Evolutionary conservation across 148 eudicot genomes (phyloP).

Genomic region (Tetragonia tetragonoides): DNA sequence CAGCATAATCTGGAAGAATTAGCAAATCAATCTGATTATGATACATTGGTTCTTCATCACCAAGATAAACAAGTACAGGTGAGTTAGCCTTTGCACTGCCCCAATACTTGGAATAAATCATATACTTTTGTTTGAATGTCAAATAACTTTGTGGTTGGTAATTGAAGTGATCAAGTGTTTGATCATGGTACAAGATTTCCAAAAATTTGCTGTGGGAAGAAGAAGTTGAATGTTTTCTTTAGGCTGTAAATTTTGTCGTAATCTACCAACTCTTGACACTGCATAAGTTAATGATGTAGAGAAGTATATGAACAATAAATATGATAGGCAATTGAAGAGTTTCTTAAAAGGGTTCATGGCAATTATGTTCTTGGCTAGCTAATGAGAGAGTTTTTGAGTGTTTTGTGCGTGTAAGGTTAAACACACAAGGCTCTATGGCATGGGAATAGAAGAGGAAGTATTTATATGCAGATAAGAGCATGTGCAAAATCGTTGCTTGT

Average conservation of each 20-base stretch:
- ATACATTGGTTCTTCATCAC: constrained; percentile 24
- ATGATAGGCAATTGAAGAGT: background rate
- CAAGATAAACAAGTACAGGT: constrained; percentile 27
- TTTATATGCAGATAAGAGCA: no score
- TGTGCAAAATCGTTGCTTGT: no score
- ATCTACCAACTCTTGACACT: background rate
- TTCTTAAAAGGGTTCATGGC: constrained; percentile 12
- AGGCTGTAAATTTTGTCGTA: background rate
- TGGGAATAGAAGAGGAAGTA: no score
- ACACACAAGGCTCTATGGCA: no score
- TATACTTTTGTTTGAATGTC: constrained; percentile 27
- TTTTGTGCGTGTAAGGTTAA: no score
- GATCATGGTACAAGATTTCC: constrained; percentile 16
- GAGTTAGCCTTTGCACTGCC: constrained; percentile 25
- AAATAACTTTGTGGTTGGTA: constrained; percentile 28
- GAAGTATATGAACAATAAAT: constrained; percentile 4
- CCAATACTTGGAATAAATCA: constrained; percentile 23
- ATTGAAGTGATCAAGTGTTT: constrained; percentile 33
- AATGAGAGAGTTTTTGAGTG: background rate
- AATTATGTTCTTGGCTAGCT: background rate
- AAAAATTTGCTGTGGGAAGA: background rate
- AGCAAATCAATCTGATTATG: background rate
- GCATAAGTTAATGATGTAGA: constrained; percentile 12
- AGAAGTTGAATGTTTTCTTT: background rate
- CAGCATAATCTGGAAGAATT: constrained; percentile 24